Evolutionary conservation across 1,139 yeast species (phyloP).

Genomic region (Saccharomyces uvarum): DNA sequence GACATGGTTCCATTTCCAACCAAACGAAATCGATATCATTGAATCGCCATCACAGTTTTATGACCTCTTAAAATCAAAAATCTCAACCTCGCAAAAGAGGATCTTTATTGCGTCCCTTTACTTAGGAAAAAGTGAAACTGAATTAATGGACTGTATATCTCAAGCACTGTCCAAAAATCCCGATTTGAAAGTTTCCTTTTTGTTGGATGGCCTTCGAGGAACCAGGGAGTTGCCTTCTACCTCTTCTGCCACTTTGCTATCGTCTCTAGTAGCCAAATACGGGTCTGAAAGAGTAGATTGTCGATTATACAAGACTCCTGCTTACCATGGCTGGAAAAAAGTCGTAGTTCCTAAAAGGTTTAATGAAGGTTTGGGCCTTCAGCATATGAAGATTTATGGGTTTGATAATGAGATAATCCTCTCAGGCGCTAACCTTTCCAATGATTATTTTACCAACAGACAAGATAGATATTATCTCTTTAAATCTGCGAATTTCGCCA

Average conservation of each 20-base stretch:
- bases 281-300: constrained; percentile 65
- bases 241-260: constrained; percentile 70
- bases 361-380: constrained; percentile 88
- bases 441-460: constrained; percentile 90
- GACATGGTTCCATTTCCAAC: constrained; percentile 45
- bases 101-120: constrained; percentile 80
- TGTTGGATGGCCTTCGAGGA: constrained; percentile 85
- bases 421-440: constrained; percentile 85
- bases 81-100: constrained; percentile 46
- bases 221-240: constrained; percentile 82
- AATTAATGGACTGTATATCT: constrained; percentile 54
- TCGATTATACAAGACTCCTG: constrained; percentile 86
- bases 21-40: constrained; percentile 58
- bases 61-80: constrained; percentile 48
- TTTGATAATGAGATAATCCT: constrained; percentile 83
- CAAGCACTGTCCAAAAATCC: constrained; percentile 54
- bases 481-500: constrained; percentile 47
- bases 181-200: constrained; percentile 57
- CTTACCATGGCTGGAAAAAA: constrained; percentile 60
- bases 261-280: constrained; percentile 56
- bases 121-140: constrained; percentile 75
- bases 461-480: constrained; percentile 88
- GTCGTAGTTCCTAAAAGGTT: constrained; percentile 68
- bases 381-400: constrained; percentile 96
- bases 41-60: constrained; percentile 67